Evolutionary conservation across 345 rosid species (phyloP).

Genomic region (Acer campestre): DNA sequence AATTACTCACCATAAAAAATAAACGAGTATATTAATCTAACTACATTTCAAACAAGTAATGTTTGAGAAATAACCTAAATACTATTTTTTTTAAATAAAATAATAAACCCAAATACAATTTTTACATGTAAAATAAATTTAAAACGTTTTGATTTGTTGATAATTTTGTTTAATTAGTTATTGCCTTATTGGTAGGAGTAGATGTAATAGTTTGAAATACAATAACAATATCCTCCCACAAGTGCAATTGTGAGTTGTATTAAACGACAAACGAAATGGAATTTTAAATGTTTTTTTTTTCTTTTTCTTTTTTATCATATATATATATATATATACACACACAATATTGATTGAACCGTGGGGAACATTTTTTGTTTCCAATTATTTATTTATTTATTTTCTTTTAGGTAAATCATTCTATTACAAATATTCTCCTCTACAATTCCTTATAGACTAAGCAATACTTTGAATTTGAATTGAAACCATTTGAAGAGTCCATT

Average conservation of each 20-base stretch:
- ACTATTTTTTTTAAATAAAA: no score
- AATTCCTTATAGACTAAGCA: no score
- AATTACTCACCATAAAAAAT: no score
- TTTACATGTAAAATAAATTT: no score
- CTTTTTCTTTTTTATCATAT: neutral
- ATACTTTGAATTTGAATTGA: no score
- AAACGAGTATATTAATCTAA: no score
- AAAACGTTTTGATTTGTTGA: neutral
- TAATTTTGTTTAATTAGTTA: conserved; percentile 1
- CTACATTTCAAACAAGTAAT: neutral
- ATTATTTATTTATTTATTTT: neutral
- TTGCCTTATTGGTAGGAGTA: neutral
- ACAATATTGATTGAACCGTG: conserved; percentile 22
- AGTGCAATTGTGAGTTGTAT: conserved; percentile 16
- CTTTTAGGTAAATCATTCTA: neutral
- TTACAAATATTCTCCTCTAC: no score
- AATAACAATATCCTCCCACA: neutral
- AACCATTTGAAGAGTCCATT: no score
- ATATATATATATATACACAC: no score
- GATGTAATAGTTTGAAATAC: neutral
- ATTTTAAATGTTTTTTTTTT: neutral
- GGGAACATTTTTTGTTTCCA: conserved; percentile 16
- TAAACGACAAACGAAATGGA: conserved; percentile 16
- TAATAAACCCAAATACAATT: no score
- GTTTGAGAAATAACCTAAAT: no score